These are phyloP conservation scores for Elaeagnus macrophylla DNA, from an alignment of 306 rosid species.

Conservation along the genomic window DNA sequence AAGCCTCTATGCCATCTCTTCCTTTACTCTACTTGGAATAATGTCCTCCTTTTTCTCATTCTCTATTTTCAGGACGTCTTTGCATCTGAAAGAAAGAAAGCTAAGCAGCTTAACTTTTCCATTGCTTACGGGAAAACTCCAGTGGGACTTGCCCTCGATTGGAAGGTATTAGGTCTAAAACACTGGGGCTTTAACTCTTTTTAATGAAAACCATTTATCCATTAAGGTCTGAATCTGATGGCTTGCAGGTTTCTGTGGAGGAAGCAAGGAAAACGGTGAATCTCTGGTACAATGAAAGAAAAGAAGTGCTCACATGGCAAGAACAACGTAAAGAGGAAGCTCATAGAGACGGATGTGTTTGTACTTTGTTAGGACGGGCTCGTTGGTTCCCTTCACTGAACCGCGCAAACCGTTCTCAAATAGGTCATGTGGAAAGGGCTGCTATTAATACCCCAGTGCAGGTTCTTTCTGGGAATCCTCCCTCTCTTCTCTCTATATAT, in stretches of 20 bases:
- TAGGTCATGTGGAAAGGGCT: slow-evolving; percentile 91
- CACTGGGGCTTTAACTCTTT: background rate
- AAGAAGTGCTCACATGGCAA: slow-evolving; percentile 84
- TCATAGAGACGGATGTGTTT: slow-evolving; percentile 32
- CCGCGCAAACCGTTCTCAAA: slow-evolving; percentile 46
- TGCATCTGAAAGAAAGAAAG: slow-evolving; percentile 92
- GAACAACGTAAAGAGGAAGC: slow-evolving; percentile 69
- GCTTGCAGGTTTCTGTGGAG: slow-evolving; percentile 66
- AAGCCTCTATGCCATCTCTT: too few species aligned
- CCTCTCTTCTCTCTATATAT: slow-evolving; percentile 6
- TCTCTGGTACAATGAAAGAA: slow-evolving; percentile 83
- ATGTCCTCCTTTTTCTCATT: background rate
- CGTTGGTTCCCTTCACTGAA: slow-evolving; percentile 68
- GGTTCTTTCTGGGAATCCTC: slow-evolving; percentile 30
- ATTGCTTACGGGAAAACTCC: slow-evolving; percentile 97
- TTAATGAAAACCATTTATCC: background rate
- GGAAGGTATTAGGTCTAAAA: slow-evolving; percentile 56
- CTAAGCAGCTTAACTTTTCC: slow-evolving; percentile 94
- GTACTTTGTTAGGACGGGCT: slow-evolving; percentile 77
- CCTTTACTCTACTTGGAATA: too few species aligned
- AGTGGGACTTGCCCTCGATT: slow-evolving; percentile 81
- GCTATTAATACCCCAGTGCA: slow-evolving; percentile 97
- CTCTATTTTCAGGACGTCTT: slow-evolving; percentile 52
- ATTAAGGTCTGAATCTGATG: slow-evolving; percentile 7
- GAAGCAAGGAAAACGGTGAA: slow-evolving; percentile 85